Conservation (phyloP, 345 rosid species). For the Sonneratia alba region DNA sequence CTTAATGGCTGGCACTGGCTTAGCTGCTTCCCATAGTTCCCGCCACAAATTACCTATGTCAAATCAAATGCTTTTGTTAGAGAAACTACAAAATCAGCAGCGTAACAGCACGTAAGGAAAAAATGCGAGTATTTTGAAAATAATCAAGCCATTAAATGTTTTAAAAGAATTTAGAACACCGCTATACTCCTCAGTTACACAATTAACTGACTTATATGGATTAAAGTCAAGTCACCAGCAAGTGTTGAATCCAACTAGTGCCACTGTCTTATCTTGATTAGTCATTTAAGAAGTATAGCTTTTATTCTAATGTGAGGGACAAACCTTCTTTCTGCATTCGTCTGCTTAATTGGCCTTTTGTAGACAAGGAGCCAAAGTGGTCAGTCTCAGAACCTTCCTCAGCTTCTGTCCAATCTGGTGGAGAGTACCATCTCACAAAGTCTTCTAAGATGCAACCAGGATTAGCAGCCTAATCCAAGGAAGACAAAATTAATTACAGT, state of each 20-base stretch:
- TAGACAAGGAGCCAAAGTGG: conserved; percentile 28
- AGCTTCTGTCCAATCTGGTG: conserved; percentile 90
- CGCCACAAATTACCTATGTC: conserved; percentile 86
- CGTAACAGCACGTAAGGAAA: background rate
- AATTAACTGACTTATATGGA: background rate
- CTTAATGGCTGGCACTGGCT: conserved; percentile 77
- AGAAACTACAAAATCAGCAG: background rate
- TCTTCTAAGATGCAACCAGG: conserved; percentile 97
- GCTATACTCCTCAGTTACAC: background rate
- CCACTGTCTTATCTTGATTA: background rate
- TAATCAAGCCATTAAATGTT: background rate
- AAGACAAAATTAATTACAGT: conserved; percentile 2
- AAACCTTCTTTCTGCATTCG: conserved; percentile 97
- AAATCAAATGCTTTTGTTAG: conserved; percentile 3
- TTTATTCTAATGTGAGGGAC: background rate
- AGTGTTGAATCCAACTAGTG: background rate
- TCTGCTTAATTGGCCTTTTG: conserved; percentile 75
- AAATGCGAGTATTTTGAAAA: background rate
- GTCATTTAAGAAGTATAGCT: background rate
- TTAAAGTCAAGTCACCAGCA: background rate
- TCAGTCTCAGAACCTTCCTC: conserved; percentile 35
- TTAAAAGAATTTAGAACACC: background rate
- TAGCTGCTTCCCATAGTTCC: conserved; percentile 90
- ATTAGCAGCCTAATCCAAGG: conserved; percentile 71
- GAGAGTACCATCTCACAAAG: conserved; percentile 99